These are phyloP conservation scores for Brasenia schreberi DNA, from an alignment of 164 flowering plant genomes.

Conservation along the genomic window DNA sequence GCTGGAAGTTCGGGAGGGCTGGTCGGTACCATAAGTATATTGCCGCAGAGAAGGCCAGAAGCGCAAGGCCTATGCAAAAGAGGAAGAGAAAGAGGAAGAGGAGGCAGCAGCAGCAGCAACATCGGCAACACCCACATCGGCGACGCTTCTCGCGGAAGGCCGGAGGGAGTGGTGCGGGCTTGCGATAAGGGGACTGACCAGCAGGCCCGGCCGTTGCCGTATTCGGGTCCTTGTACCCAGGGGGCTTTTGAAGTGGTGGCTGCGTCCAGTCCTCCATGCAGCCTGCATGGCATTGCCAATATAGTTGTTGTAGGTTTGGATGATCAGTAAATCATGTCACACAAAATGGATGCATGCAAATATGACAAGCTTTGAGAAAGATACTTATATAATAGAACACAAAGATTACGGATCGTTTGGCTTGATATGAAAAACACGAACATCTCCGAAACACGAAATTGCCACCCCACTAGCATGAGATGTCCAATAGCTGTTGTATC, in stretches of 20 bases:
- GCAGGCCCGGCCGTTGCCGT: constrained; percentile 6
- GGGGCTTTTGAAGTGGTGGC: constrained; percentile 38
- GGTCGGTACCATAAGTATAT: constrained; percentile 54
- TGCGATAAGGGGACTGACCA: constrained; percentile 9
- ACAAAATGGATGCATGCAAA: too few species aligned
- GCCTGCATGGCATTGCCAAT: neutral
- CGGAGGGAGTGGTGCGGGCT: constrained; percentile 15
- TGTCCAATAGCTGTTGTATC: too few species aligned
- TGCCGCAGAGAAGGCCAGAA: constrained; percentile 8
- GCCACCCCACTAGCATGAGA: too few species aligned
- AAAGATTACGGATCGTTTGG: too few species aligned
- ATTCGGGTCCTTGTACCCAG: constrained; percentile 43
- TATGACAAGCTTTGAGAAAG: too few species aligned
- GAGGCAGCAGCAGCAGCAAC: constrained; percentile 20
- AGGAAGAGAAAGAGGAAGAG: constrained; percentile 17
- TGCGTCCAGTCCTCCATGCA: neutral
- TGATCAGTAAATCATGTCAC: too few species aligned
- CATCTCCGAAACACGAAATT: too few species aligned
- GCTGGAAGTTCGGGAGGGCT: constrained; percentile 32
- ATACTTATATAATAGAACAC: too few species aligned
- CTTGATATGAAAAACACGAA: too few species aligned
- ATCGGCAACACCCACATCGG: constrained; percentile 8
- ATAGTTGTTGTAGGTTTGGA: too few species aligned
- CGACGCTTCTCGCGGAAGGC: constrained; percentile 12
- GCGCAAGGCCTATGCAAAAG: constrained; percentile 13